Conservation (phyloP, 768 basidiomycete genomes). For the Albatrellus ellisii region DNA sequence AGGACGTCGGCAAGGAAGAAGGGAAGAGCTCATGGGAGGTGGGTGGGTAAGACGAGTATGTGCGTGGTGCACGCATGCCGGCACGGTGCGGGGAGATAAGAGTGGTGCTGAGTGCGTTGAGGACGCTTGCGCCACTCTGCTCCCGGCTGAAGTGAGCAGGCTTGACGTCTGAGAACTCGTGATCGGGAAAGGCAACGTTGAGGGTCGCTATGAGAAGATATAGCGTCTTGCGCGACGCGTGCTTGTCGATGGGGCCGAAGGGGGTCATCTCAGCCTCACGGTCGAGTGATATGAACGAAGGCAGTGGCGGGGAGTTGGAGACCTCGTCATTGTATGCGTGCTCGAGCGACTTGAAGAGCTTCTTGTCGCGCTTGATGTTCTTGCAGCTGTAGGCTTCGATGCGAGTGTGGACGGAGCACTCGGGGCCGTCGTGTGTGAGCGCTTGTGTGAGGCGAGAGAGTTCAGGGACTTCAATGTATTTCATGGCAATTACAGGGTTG, state of each 20-base stretch:
- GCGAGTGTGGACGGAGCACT: constrained; percentile 81
- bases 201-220: constrained; percentile 94
- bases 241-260: constrained; percentile 85
- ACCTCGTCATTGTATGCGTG: constrained; percentile 72
- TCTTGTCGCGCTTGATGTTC: constrained; percentile 94
- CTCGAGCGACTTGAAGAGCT: constrained; percentile 88
- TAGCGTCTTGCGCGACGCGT: constrained; percentile 77
- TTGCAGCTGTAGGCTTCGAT: constrained; percentile 98
- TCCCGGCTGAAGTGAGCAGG: constrained; percentile 86
- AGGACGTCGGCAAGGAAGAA: constrained; percentile 56
- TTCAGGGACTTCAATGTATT: constrained; percentile 79
- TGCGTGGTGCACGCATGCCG: constrained; percentile 56
- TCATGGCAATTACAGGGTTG: constrained; percentile 42
- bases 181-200: constrained; percentile 95
- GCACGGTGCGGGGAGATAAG: constrained; percentile 60
- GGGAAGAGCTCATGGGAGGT: constrained; percentile 63
- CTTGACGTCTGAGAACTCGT: constrained; percentile 90
- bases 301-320: constrained; percentile 74
- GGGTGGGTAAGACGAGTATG: constrained; percentile 80
- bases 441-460: constrained; percentile 65
- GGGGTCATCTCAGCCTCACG: constrained; percentile 67
- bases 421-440: constrained; percentile 75
- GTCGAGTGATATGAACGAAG: constrained; percentile 64
- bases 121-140: constrained; percentile 56
- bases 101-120: constrained; percentile 77